A percentile compares a stretch with the other conserved stretches of the same genome.
phyloP scores from a whole-genome alignment of 768 basidiomycete species.

The Fibroporia radiculosa region DNA sequence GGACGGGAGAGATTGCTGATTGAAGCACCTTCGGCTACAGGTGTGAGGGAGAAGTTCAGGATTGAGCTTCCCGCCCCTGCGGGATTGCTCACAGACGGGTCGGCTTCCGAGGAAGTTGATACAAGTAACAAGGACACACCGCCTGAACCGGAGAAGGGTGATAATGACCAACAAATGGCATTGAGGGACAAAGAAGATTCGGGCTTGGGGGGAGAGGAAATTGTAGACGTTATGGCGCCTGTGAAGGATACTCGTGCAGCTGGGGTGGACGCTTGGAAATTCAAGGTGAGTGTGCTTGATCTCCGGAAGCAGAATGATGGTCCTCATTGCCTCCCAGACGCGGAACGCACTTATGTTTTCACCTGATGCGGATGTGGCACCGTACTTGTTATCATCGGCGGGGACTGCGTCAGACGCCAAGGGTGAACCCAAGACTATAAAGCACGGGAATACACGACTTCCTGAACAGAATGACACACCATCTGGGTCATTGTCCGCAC shows the following conservation, averaged over 20 bases:
- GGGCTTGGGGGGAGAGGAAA: constrained; percentile 18
- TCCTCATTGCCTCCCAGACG: constrained; percentile 40
- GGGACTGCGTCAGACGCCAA: constrained; percentile 21
- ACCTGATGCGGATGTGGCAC: constrained; percentile 83
- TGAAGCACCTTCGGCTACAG: constrained; percentile 52
- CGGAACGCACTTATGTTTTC: constrained; percentile 94
- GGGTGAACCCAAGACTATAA: constrained; percentile 55
- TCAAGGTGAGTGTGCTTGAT: constrained; percentile 45
- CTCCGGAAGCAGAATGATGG: background rate
- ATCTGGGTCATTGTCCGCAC: constrained; percentile 42
- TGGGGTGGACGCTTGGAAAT: constrained; percentile 75
- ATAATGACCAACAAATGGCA: constrained; percentile 17
- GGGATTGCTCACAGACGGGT: constrained; percentile 40
- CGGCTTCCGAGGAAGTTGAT: constrained; percentile 21
- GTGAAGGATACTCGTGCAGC: constrained; percentile 65
- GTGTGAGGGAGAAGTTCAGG: constrained; percentile 58
- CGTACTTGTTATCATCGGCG: constrained; percentile 45
- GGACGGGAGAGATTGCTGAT: constrained; percentile 64
- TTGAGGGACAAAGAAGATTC: constrained; percentile 20
- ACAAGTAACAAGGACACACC: constrained; percentile 20
- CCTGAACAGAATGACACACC: constrained; percentile 56
- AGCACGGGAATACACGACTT: constrained; percentile 76
- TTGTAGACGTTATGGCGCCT: constrained; percentile 73
- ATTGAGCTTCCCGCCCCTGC: constrained; percentile 53
- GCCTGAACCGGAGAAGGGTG: constrained; percentile 5